Conservation (phyloP, 2,329 filamentous ascomycete genomes). For the Xenosphaeropsis pyriputrescens region DNA sequence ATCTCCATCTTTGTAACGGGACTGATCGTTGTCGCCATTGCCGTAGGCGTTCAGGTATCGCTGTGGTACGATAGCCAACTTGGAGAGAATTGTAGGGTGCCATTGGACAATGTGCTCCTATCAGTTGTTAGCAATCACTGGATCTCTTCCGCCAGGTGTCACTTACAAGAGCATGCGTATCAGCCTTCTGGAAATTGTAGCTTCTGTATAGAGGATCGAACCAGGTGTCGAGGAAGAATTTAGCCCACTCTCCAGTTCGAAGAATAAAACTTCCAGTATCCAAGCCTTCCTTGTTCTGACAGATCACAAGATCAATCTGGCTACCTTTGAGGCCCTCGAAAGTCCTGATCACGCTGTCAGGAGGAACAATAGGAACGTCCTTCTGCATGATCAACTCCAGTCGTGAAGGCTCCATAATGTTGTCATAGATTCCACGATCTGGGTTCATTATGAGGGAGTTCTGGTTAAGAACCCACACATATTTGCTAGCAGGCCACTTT, state of each 20-base stretch:
- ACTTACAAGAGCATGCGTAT: constrained; percentile 75
- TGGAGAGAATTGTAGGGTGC: constrained; percentile 91
- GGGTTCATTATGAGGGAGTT: constrained; percentile 85
- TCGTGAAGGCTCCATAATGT: constrained; percentile 50
- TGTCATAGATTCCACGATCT: constrained; percentile 48
- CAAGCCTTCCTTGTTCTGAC: constrained; percentile 73
- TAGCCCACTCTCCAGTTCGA: constrained; percentile 75
- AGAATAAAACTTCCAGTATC: constrained; percentile 66
- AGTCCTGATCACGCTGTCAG: constrained; percentile 93
- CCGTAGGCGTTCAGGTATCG: constrained; percentile 69
- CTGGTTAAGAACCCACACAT: constrained; percentile 78
- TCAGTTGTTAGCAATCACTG: constrained; percentile 3
- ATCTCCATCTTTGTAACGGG: constrained; percentile 70
- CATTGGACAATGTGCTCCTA: constrained; percentile 86
- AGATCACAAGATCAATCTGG: constrained; percentile 68
- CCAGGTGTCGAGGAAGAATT: constrained; percentile 90
- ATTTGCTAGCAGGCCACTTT: constrained; percentile 59
- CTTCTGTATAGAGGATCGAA: constrained; percentile 85
- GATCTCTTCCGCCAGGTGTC: background rate
- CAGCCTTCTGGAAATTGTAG: constrained; percentile 95
- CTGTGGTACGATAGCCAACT: constrained; percentile 81
- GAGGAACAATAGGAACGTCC: constrained; percentile 77
- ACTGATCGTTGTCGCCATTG: constrained; percentile 25
- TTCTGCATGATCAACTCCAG: constrained; percentile 73
- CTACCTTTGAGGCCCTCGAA: constrained; percentile 67